A percentile compares a stretch with the other conserved stretches of the same genome.
phyloP scores from a whole-genome alignment of 257 asterid species.

The Lavandula angustifolia region DNA sequence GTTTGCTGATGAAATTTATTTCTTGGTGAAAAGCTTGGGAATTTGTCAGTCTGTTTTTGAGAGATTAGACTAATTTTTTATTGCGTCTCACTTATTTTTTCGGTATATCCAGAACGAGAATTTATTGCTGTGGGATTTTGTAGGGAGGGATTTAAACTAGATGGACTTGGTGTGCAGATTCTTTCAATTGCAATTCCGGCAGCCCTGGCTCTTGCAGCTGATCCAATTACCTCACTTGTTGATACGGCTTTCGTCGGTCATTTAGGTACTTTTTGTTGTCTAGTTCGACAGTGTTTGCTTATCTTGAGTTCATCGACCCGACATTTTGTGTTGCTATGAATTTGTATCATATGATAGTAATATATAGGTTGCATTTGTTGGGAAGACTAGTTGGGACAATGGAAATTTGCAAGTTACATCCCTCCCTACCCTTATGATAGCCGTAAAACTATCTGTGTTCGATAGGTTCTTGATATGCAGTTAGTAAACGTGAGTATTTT shows the following conservation, averaged over 20 bases:
- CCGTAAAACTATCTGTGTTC: background rate
- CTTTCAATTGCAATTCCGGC: slow-evolving; percentile 86
- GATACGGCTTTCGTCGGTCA: slow-evolving; percentile 93
- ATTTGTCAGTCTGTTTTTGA: background rate
- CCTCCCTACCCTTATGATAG: background rate
- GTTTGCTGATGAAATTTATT: background rate
- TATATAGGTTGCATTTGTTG: background rate
- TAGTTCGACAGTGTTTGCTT: background rate
- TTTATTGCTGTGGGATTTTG: slow-evolving; percentile 27
- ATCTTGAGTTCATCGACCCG: background rate
- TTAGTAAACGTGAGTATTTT: background rate
- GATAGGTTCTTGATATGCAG: background rate
- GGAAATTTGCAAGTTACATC: slow-evolving; percentile 5
- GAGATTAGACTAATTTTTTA: background rate
- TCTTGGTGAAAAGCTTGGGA: background rate
- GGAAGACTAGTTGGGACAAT: background rate
- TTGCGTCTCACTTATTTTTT: background rate
- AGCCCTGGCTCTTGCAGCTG: slow-evolving; percentile 90
- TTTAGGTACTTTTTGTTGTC: slow-evolving; percentile 55
- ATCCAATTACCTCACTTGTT: slow-evolving; percentile 80
- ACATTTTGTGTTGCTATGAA: background rate
- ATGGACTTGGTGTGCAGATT: slow-evolving; percentile 70
- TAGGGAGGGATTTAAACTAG: slow-evolving; percentile 60
- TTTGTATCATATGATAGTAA: background rate
- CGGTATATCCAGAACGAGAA: slow-evolving; percentile 1